Conservation (phyloP, 2,329 filamentous ascomycete species). For the Helotiales sp. region DNA sequence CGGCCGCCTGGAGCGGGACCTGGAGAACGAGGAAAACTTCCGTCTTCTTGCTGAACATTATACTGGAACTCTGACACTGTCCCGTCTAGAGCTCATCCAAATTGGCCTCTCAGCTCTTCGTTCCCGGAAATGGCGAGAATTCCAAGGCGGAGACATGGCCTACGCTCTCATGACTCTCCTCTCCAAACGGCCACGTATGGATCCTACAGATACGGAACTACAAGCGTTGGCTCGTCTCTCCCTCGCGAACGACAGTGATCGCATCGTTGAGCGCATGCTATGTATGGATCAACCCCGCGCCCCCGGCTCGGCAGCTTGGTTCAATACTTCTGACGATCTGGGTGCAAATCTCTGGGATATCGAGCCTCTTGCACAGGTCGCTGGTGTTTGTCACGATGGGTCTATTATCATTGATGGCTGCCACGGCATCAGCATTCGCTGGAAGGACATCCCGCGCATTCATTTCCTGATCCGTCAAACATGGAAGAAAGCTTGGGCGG, state of each 20-base stretch:
- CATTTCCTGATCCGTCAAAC: slow-evolving; percentile 13
- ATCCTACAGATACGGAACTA: slow-evolving; percentile 37
- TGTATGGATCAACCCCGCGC: slow-evolving; percentile 26
- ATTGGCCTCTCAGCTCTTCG: slow-evolving; percentile 36
- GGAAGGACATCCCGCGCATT: slow-evolving; percentile 20
- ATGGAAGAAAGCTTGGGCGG: slow-evolving; percentile 6
- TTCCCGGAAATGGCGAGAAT: slow-evolving; percentile 18
- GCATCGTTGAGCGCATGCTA: slow-evolving; percentile 41
- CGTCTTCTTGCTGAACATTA: slow-evolving; percentile 12
- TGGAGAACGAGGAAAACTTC: neutral
- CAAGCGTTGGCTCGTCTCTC: slow-evolving; percentile 42
- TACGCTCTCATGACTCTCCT: slow-evolving; percentile 44
- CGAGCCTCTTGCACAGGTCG: slow-evolving; percentile 41
- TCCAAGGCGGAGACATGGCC: slow-evolving; percentile 38
- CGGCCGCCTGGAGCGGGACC: neutral
- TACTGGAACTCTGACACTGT: slow-evolving; percentile 32
- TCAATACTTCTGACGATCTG: slow-evolving; percentile 37
- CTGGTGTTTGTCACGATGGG: slow-evolving; percentile 43
- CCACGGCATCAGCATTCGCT: slow-evolving; percentile 41
- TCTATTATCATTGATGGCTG: slow-evolving; percentile 41
- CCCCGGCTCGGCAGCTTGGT: slow-evolving; percentile 21
- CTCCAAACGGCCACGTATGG: slow-evolving; percentile 35
- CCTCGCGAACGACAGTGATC: slow-evolving; percentile 41
- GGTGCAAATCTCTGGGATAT: slow-evolving; percentile 42
- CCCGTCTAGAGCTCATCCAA: slow-evolving; percentile 39